A percentile compares a stretch with the other conserved stretches of the same genome.
Evolutionary conservation across 331 rosid genomes (phyloP).

Genomic region (Saraca asoca): DNA sequence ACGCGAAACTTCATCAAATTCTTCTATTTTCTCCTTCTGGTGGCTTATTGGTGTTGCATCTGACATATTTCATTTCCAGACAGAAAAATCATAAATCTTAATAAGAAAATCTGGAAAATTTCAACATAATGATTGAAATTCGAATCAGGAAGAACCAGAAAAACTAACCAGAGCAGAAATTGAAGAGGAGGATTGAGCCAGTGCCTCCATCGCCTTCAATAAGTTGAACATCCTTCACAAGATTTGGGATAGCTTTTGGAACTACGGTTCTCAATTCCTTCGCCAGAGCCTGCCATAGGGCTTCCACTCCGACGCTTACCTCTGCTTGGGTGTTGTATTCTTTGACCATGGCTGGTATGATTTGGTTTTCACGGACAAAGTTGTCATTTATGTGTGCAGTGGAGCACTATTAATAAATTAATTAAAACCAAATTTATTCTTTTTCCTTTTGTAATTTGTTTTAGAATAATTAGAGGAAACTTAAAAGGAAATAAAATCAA

Average conservation of each 20-base stretch:
- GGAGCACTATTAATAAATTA: no score
- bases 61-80: background rate
- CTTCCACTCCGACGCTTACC: conserved; percentile 33
- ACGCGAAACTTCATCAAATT: conserved; percentile 34
- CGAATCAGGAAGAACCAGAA: background rate
- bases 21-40: conserved; percentile 40
- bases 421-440: no score
- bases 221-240: conserved; percentile 40
- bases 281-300: conserved; percentile 42
- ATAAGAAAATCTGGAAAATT: background rate
- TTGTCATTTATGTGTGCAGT: background rate
- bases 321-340: conserved; percentile 42
- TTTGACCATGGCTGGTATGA: conserved; percentile 26
- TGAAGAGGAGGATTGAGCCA: conserved; percentile 37
- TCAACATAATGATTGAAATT: background rate
- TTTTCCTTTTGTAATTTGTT: no score
- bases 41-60: conserved; percentile 2
- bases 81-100: background rate
- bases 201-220: conserved; percentile 46
- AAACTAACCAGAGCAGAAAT: conserved; percentile 35
- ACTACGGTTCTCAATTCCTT: conserved; percentile 32
- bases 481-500: no score
- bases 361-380: background rate
- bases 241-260: conserved; percentile 36
- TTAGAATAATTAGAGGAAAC: no score